Evolutionary conservation across 2,329 filamentous ascomycete species (phyloP).

Genomic region (Aspergillus fumigatiaffinis): DNA sequence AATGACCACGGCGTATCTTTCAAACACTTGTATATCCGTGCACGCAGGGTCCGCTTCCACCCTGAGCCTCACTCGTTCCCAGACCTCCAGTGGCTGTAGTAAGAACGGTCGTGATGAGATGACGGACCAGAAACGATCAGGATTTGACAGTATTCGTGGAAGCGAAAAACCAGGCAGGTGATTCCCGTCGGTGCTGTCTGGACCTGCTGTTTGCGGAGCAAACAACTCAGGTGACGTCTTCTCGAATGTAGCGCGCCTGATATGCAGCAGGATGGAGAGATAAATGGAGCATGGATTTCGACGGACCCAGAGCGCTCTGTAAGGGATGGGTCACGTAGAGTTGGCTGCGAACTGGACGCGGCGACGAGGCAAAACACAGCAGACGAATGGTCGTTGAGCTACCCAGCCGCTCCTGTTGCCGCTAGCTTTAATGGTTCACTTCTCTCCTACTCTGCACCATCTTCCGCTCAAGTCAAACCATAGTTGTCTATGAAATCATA

Average conservation of each 20-base stretch:
- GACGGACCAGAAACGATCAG: not conserved
- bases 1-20: not conserved
- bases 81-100: not conserved
- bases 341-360: not conserved
- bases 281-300: not conserved
- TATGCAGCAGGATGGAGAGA: not conserved
- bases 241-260: no score
- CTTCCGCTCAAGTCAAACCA: not conserved
- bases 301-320: not conserved
- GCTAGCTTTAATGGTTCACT: not conserved
- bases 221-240: no score
- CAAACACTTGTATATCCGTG: not conserved
- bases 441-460: not conserved
- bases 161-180: not conserved
- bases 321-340: not conserved
- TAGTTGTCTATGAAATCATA: not conserved
- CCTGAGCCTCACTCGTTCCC: not conserved
- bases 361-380: not conserved
- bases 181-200: no score
- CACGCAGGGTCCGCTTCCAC: not conserved
- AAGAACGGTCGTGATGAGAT: not conserved
- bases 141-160: not conserved
- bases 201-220: no score
- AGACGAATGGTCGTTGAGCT: not conserved
- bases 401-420: not conserved